Evolutionary conservation across 495 filamentous ascomycete genomes (phyloP).

Genomic region (Xylaria palmicola): DNA sequence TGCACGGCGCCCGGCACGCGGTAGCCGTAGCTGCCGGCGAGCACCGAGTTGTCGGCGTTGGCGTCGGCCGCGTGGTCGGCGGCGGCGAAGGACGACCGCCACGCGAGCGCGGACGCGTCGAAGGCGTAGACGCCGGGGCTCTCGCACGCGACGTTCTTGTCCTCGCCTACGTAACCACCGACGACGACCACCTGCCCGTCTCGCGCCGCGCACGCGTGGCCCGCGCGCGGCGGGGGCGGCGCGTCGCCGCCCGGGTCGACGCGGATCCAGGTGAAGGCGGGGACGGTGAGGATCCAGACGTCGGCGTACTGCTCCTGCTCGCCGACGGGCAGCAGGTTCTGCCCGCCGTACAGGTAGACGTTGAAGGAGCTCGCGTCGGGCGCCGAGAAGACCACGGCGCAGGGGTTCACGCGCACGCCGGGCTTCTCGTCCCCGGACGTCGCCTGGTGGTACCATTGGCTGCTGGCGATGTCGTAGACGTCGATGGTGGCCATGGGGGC

Average conservation of each 20-base stretch:
- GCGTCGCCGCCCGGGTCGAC: constrained; percentile 53
- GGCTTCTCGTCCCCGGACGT: constrained; percentile 60
- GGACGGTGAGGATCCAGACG: constrained; percentile 77
- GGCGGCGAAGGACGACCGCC: constrained; percentile 61
- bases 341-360: constrained; percentile 74
- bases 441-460: constrained; percentile 74
- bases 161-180: constrained; percentile 65
- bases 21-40: constrained; percentile 62
- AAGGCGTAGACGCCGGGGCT: constrained; percentile 69
- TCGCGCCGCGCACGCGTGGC: constrained; percentile 67
- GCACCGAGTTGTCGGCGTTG: constrained; percentile 43
- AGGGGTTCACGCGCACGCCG: constrained; percentile 68
- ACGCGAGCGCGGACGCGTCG: constrained; percentile 58
- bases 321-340: constrained; percentile 55
- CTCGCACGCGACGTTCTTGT: constrained; percentile 61
- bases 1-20: constrained; percentile 60
- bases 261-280: constrained; percentile 70
- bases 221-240: constrained; percentile 61
- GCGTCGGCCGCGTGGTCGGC: constrained; percentile 39
- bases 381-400: constrained; percentile 68
- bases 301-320: constrained; percentile 62
- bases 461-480: constrained; percentile 73
- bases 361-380: constrained; percentile 70
- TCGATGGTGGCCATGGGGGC: constrained; percentile 69
- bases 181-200: constrained; percentile 71